Conservation (phyloP, 352 stramenopile species). For the Phytophthora nicotianae region DNA sequence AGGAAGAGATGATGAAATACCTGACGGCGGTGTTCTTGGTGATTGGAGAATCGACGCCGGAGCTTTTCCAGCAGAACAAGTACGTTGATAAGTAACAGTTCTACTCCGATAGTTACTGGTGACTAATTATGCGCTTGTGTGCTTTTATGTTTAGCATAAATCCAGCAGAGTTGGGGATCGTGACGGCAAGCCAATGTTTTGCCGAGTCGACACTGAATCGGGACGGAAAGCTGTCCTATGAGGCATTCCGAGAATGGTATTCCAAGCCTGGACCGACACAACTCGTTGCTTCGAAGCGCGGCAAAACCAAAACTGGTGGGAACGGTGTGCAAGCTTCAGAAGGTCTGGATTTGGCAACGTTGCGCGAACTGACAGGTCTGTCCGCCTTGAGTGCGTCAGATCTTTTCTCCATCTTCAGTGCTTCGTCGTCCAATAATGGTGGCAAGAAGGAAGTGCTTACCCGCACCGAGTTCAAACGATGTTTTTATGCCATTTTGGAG, state of each 20-base stretch:
- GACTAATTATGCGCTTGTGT: background rate
- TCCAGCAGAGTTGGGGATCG: conserved; percentile 61
- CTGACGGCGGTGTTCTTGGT: conserved; percentile 86
- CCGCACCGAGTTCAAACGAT: conserved; percentile 69
- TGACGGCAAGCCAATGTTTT: conserved; percentile 83
- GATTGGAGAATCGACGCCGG: conserved; percentile 66
- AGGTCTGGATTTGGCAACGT: conserved; percentile 26
- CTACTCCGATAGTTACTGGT: background rate
- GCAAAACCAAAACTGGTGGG: conserved; percentile 9
- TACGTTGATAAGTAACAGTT: conserved; percentile 26
- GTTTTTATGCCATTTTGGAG: conserved; percentile 69
- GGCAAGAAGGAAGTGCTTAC: conserved; percentile 42
- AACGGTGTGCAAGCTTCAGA: conserved; percentile 23
- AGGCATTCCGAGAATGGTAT: conserved; percentile 82
- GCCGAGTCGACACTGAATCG: conserved; percentile 62
- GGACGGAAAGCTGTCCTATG: conserved; percentile 76
- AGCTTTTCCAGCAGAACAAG: conserved; percentile 78
- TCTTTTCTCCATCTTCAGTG: conserved; percentile 64
- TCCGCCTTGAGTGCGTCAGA: conserved; percentile 55
- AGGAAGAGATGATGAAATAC: conserved; percentile 89
- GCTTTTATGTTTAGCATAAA: conserved; percentile 45
- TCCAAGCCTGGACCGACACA: conserved; percentile 64
- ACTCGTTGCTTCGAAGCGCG: conserved; percentile 28
- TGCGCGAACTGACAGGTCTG: conserved; percentile 66
- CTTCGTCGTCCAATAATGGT: conserved; percentile 23